phyloP scores from a whole-genome alignment of 2,329 filamentous ascomycete genomes.

The Botryotinia calthae region DNA sequence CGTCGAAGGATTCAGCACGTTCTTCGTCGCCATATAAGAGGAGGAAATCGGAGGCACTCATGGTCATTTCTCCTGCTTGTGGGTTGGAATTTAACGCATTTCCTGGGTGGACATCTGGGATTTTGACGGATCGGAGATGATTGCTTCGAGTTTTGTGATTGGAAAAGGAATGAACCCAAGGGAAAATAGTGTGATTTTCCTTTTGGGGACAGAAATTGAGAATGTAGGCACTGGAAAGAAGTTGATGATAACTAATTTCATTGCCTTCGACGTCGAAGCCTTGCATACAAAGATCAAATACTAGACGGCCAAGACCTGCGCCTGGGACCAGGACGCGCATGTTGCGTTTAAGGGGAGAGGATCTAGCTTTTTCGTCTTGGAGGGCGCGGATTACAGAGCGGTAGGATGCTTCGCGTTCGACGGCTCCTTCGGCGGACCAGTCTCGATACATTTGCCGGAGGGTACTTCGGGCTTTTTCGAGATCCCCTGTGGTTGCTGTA shows the following conservation, averaged over 20 bases:
- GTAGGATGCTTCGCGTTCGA: constrained; percentile 76
- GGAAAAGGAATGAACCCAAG: constrained; percentile 84
- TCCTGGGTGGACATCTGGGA: constrained; percentile 80
- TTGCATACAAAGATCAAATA: constrained; percentile 76
- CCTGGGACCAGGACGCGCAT: constrained; percentile 76
- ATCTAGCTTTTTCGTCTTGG: constrained; percentile 44
- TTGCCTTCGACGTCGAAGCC: constrained; percentile 84
- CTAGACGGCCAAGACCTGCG: constrained; percentile 81
- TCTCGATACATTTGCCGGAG: constrained; percentile 93
- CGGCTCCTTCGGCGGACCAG: constrained; percentile 76
- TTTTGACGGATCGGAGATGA: constrained; percentile 68
- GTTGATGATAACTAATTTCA: constrained; percentile 94
- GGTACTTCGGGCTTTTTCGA: constrained; percentile 90
- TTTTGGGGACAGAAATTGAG: constrained; percentile 63
- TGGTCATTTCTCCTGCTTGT: constrained; percentile 69
- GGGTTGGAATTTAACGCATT: constrained; percentile 46
- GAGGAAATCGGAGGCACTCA: constrained; percentile 91
- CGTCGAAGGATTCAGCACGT: constrained; percentile 66
- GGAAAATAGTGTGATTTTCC: constrained; percentile 70
- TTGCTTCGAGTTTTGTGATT: constrained; percentile 73
- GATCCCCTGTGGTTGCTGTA: constrained; percentile 67
- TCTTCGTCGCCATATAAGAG: constrained; percentile 71
- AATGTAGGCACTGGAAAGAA: constrained; percentile 79
- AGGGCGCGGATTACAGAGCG: constrained; percentile 69
- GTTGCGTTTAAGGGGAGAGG: constrained; percentile 21